A percentile compares a stretch with the other conserved stretches of the same genome.
Conservation (phyloP, 202 grass and related monocot genomes). For the Dendrocalamus latiflorus region DNA sequence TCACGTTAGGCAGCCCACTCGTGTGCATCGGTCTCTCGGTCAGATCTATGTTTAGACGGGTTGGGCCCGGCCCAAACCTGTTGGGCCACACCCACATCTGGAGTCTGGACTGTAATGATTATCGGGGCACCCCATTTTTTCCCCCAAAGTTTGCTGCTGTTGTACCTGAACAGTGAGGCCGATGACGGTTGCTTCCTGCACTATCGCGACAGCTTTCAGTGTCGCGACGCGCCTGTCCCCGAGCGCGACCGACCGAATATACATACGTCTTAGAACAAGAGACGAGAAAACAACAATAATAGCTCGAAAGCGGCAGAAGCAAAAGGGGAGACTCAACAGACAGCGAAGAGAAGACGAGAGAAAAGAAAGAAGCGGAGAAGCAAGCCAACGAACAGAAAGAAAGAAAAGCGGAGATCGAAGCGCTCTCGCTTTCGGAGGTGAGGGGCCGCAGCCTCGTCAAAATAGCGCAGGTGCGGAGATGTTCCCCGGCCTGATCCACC, state of each 20-base stretch:
- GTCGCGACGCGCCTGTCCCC: slow-evolving; percentile 7
- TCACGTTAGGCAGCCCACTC: no score
- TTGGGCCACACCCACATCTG: no score
- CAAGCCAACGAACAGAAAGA: background rate
- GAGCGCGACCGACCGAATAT: slow-evolving; percentile 4
- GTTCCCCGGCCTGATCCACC: no score
- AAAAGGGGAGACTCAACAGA: no score
- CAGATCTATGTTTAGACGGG: no score
- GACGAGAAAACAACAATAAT: background rate
- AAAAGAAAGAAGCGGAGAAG: background rate
- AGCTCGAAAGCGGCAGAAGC: background rate
- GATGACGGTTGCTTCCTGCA: background rate
- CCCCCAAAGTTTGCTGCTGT: no score
- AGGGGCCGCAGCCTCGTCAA: background rate
- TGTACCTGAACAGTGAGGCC: background rate
- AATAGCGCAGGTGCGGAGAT: slow-evolving; percentile 10
- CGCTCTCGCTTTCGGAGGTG: background rate
- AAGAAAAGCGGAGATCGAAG: no score
- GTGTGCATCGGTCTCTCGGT: no score
- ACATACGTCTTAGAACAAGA: background rate
- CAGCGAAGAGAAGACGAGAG: background rate
- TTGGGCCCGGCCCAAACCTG: no score
- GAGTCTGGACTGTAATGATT: no score
- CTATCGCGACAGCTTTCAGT: background rate
- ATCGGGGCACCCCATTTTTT: no score